Conservation (phyloP, 257 asterid genomes). For the Salvia splendens region DNA sequence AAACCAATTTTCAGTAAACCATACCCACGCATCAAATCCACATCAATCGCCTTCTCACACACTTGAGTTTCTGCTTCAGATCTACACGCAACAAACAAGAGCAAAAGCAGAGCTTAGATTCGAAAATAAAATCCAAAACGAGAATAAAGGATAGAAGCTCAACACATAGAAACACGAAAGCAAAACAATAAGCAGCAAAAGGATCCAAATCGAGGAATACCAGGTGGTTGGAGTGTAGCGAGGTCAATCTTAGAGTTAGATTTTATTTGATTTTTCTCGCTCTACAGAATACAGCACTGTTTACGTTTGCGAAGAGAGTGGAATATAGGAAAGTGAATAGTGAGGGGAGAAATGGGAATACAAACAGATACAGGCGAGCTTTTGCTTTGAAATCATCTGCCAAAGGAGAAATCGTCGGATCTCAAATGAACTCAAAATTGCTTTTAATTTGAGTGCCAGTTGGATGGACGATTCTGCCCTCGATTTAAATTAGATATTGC, state of each 20-base stretch:
- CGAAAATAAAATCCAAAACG: conserved; percentile 17
- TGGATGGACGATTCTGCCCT: not conserved
- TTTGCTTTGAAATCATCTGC: conserved; percentile 9
- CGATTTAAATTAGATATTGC: too few species aligned
- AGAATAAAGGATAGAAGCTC: not conserved
- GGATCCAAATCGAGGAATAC: conserved; percentile 27
- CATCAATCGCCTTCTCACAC: conserved; percentile 36
- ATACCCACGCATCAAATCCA: conserved; percentile 36
- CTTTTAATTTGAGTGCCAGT: conserved; percentile 30
- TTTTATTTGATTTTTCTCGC: not conserved
- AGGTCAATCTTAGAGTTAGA: not conserved
- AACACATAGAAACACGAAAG: conserved; percentile 8
- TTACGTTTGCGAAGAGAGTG: not conserved
- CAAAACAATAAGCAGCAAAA: conserved; percentile 4
- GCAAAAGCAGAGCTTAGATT: conserved; percentile 17
- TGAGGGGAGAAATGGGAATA: not conserved
- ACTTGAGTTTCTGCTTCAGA: conserved; percentile 63
- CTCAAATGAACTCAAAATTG: conserved; percentile 31
- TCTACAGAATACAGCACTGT: not conserved
- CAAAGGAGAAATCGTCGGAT: conserved; percentile 34
- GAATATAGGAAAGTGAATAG: conserved; percentile 8
- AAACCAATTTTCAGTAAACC: conserved; percentile 30
- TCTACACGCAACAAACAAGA: conserved; percentile 44
- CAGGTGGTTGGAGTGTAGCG: conserved; percentile 26
- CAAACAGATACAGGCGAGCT: not conserved